Base-by-base conservation (phyloP, 2,329 filamentous ascomycete species). In the Fusarium anthophilum region DNA sequence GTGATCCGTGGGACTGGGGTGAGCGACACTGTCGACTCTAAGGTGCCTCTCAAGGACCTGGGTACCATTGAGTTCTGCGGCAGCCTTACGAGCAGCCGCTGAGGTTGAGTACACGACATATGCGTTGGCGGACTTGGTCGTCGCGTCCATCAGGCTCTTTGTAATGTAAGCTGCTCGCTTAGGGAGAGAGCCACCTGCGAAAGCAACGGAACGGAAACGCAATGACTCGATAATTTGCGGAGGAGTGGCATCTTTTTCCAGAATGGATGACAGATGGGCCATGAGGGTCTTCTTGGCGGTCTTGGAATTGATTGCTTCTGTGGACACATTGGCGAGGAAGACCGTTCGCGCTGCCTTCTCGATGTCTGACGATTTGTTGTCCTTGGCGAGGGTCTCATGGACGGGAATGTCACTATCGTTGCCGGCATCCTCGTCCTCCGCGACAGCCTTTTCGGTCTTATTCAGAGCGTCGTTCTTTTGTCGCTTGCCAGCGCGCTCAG, bases 101-200 rank as follows among this genome's bases (percentile, higher is more conserved):
- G 90, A 83, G 4, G 93, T 94, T 48, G 91, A 92, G 85, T 96
- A 98, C 55, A 99, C 95, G 37, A 89, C 94, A 80, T 99, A 99
- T 53, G 96, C 96, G 81, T 99, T 98, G 67, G 95, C 95, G 71
- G 93, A 97, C 79, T 94, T 94, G 2, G 96, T 96, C 3, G 97
- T 99, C 26, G 94, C 91, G 69, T 94, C 92, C 92, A 98, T 96
- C 66, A 98, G 87, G 30, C 95, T 92, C 81, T 95, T 95, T 78
- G 94, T 97, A 70, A 96, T 96, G 82, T 91, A 98, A 30, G 96
- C 93, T n/a, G 96, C 96, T 72, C 96, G 94, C 85, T 98, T 98
- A 56, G 96, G 96, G 64, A 98, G 89, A 22, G 91, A 87, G 41
- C 87, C 89, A 35, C 91, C 91, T 10, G 93, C 89, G 82, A 97